Percentiles rank a stretch among this genome's conserved stretches.
Evolutionary conservation across 352 stramenopile genomes (phyloP).

Genomic region (Thraustochytrium striatum): DNA sequence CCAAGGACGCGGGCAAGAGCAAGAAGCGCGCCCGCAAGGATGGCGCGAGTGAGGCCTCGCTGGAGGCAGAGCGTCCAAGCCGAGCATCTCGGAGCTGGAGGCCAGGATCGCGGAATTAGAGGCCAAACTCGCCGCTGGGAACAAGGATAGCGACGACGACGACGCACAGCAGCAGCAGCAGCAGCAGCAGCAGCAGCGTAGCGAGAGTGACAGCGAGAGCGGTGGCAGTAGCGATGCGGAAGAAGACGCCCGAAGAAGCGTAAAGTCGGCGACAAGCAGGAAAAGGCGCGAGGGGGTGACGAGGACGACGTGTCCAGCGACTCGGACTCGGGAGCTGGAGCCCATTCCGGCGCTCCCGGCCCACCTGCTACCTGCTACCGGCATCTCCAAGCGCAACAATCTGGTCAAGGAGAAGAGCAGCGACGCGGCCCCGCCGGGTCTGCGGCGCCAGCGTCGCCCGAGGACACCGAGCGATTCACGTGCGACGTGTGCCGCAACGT

Average conservation of each 20-base stretch:
- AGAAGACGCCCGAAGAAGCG: background rate
- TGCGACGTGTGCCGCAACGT: constrained; percentile 31
- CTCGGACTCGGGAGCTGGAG: background rate
- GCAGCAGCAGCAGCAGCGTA: background rate
- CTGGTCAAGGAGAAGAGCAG: background rate
- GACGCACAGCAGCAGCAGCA: constrained; percentile 13
- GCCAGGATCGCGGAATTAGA: constrained; percentile 1
- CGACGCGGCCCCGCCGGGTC: background rate
- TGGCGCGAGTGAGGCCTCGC: background rate
- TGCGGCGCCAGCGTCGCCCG: background rate
- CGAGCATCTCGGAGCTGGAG: background rate
- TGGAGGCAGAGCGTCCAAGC: background rate
- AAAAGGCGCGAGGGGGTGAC: background rate
- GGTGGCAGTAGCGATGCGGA: background rate
- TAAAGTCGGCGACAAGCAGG: background rate
- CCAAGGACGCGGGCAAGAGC: no score
- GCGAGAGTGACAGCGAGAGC: background rate
- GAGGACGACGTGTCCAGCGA: background rate
- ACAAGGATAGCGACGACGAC: background rate
- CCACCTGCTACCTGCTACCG: constrained; percentile 24
- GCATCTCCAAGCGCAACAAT: background rate
- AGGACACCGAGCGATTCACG: background rate
- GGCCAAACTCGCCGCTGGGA: background rate
- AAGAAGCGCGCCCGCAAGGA: background rate
- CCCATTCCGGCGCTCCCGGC: constrained; percentile 7